Evolutionary conservation across 2,329 filamentous ascomycete genomes (phyloP).

Genomic region (Trichoderma sp.): DNA sequence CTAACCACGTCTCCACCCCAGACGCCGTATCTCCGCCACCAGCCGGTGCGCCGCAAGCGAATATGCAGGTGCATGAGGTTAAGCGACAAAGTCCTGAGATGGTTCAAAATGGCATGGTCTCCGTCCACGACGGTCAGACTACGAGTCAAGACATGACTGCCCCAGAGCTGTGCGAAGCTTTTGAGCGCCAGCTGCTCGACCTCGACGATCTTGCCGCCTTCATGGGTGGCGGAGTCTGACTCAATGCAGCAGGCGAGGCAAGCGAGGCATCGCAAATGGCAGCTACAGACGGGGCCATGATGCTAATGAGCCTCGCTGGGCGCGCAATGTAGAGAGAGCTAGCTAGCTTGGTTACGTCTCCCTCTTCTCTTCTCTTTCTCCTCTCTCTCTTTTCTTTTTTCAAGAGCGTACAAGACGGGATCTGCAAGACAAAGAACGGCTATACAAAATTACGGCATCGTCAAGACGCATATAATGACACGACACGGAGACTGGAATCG

Average conservation of each 20-base stretch:
- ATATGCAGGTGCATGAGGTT: constrained; percentile 30
- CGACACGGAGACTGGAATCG: constrained; percentile 9
- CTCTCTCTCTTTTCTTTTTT: not conserved
- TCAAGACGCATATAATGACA: constrained; percentile 4
- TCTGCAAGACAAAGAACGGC: not conserved
- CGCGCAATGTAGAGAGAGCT: not conserved
- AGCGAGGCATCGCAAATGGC: not conserved
- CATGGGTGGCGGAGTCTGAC: constrained; percentile 59
- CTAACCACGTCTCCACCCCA: constrained; percentile 48
- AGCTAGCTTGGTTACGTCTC: not conserved
- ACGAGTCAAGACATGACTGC: constrained; percentile 56
- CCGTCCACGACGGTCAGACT: constrained; percentile 34
- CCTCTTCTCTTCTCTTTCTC: not conserved
- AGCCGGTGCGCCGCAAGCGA: constrained; percentile 25
- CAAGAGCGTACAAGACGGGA: not conserved
- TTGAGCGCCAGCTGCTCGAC: constrained; percentile 59
- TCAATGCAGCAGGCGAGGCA: not conserved
- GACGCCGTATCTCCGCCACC: constrained; percentile 48
- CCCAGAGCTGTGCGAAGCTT: constrained; percentile 56
- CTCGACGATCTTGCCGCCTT: constrained; percentile 61
- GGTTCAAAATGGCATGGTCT: constrained; percentile 33
- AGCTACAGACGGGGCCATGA: not conserved
- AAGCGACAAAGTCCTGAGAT: constrained; percentile 40
- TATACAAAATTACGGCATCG: not conserved
- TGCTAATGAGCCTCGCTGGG: constrained; percentile 1